These are phyloP conservation scores for Globisporangium cystogenes DNA, from an alignment of 352 stramenopile species.

Conservation along the genomic window DNA sequence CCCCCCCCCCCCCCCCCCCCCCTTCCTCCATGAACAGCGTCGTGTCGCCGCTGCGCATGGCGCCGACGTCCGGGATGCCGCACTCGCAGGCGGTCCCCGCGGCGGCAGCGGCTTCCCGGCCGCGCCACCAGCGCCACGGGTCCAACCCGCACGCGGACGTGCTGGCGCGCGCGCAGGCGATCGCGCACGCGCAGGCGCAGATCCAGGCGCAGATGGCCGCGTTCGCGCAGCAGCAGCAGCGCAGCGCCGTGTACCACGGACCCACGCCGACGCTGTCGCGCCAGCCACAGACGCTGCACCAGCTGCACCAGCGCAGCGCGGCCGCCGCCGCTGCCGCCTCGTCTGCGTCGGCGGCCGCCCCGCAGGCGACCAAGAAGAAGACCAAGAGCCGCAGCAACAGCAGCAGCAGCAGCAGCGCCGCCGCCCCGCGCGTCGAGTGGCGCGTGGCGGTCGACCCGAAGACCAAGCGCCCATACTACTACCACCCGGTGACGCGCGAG, in stretches of 20 bases:
- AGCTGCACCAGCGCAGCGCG: slow-evolving; percentile 19
- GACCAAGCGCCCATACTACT: slow-evolving; percentile 95
- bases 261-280: background rate
- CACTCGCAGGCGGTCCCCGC: slow-evolving; percentile 2
- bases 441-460: slow-evolving; percentile 74
- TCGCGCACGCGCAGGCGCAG: slow-evolving; percentile 23
- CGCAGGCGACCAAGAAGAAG: slow-evolving; percentile 3
- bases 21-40: slow-evolving; percentile 19
- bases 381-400: slow-evolving; percentile 7
- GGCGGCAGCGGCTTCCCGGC: background rate
- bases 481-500: slow-evolving; percentile 93
- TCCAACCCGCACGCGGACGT: slow-evolving; percentile 17
- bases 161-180: slow-evolving; percentile 18
- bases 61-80: slow-evolving; percentile 7
- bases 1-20: no score
- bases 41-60: slow-evolving; percentile 15
- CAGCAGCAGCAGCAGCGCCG: slow-evolving; percentile 11
- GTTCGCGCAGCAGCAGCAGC: slow-evolving; percentile 12
- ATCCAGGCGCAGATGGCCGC: slow-evolving; percentile 31
- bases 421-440: slow-evolving; percentile 38
- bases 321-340: slow-evolving; percentile 8
- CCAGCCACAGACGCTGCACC: slow-evolving; percentile 18
- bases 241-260: slow-evolving; percentile 2
- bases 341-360: slow-evolving; percentile 5
- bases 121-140: slow-evolving; percentile 6